phyloP scores from a whole-genome alignment of 164 flowering plant genomes.

The Taxillus chinensis region DNA sequence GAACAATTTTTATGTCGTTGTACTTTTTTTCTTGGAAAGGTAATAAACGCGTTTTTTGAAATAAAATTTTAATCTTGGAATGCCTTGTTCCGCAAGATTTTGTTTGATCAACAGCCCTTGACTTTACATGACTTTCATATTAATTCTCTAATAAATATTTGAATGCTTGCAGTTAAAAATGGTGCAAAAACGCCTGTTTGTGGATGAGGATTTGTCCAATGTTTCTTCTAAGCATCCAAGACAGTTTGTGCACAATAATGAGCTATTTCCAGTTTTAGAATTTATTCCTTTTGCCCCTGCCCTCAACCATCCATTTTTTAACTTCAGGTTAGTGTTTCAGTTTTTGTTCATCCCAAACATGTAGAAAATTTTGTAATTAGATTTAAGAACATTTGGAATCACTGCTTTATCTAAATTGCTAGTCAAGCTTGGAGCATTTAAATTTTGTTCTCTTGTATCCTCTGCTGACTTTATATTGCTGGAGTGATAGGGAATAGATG shows the following conservation, averaged over 20 bases:
- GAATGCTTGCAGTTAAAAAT: neutral
- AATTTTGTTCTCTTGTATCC: too few species aligned
- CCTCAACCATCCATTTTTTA: neutral
- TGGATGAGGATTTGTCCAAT: neutral
- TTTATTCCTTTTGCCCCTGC: conserved; percentile 8
- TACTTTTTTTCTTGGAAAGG: neutral
- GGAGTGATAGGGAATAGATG: too few species aligned
- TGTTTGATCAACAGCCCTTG: neutral
- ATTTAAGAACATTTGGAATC: neutral
- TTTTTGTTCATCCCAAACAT: neutral
- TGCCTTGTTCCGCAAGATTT: neutral
- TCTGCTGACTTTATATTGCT: too few species aligned
- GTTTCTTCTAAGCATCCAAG: neutral
- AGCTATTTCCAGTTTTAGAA: conserved; percentile 7
- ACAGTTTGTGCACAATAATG: neutral
- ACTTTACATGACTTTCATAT: too few species aligned
- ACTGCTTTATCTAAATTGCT: neutral
- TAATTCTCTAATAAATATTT: neutral
- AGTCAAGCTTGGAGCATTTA: neutral
- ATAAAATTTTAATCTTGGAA: neutral
- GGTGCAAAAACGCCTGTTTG: neutral
- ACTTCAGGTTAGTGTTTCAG: neutral
- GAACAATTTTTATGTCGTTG: too few species aligned
- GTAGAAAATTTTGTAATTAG: neutral
- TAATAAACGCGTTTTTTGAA: neutral